phyloP scores from a whole-genome alignment of 2,329 filamentous ascomycete genomes.

The Aspergillus hortae region DNA sequence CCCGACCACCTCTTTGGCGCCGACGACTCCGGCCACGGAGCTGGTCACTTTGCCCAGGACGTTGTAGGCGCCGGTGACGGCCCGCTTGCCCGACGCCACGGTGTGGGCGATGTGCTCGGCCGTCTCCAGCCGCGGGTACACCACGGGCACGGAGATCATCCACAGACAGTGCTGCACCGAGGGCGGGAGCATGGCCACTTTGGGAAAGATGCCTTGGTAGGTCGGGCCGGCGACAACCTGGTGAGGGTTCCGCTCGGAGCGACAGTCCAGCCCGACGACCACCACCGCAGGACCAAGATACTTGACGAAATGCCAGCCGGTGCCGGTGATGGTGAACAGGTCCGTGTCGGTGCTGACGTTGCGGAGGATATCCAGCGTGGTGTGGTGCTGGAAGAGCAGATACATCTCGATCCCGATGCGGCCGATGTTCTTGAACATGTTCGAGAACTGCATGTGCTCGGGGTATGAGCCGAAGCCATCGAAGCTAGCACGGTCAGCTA shows the following conservation, averaged over 20 bases:
- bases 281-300: constrained; percentile 88
- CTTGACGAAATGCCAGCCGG: constrained; percentile 98
- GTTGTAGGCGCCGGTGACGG: constrained; percentile 94
- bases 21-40: constrained; percentile 91
- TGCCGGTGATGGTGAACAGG: constrained; percentile 94
- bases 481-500: constrained; percentile 56
- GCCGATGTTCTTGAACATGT: constrained; percentile 98
- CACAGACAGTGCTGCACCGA: constrained; percentile 95
- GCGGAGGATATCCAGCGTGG: constrained; percentile 86
- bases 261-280: constrained; percentile 83
- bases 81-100: constrained; percentile 91
- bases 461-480: constrained; percentile 97
- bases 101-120: constrained; percentile 90
- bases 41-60: constrained; percentile 92
- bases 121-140: constrained; percentile 88
- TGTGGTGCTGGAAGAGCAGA: constrained; percentile 96
- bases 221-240: constrained; percentile 95
- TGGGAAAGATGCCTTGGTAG: constrained; percentile 96
- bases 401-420: constrained; percentile 97
- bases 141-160: constrained; percentile 86
- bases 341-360: constrained; percentile 85
- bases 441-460: constrained; percentile 95
- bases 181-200: constrained; percentile 82
- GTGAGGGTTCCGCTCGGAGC: constrained; percentile 83
- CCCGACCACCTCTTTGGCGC: constrained; percentile 86